Base-by-base conservation (phyloP, 208 protist genomes). In the Herpetomonas samuelpessoai region DNA sequence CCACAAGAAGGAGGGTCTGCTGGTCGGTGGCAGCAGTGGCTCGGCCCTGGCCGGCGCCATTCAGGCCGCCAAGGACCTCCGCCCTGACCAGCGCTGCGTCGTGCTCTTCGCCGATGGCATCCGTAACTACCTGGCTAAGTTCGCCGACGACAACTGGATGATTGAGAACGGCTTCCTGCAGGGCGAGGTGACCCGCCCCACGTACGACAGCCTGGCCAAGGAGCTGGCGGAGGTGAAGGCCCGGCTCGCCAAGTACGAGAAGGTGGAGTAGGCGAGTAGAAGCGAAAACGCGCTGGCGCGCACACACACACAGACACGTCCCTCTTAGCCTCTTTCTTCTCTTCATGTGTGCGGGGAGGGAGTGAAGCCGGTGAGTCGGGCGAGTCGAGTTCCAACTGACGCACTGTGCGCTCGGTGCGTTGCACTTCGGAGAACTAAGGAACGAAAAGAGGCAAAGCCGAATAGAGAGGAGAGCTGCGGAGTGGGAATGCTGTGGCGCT, bases 91-190 rank as follows among this genome's bases (percentile, higher is more conserved):
- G 78, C 81, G 91, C 68, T 96, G 82, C 60, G 96, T 99, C 18
- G 96, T 99, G 9, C 54, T 99, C 26, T 87, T 99, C 18, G 77
- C 97, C 3, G 98, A 99, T 58, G 82, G 88, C 16, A 91, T 99
- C 30, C 84, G 98, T 63, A 99, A 99, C 81, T 99, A 99, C 85
- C 93, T 99, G 92, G 91, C 86, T 26, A 99, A 98, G 78, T 98
- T 98, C 62, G 81, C 97, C 16, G 83, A 95, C 60, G 81, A 88
- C 62, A 96, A 98, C 69, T 99, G 98, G 98, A 96, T 98, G 90
- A 87, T 92, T 31, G 96, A 97, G 54, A 71, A 96, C n/a, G 93
- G 93, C 50, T 97, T 98, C 54, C 55, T 86, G 35, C 60, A 94
- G 54, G 79, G 83, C 9, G 65, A 74, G 21, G 62, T 89, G 39